Evolutionary conservation across 805 yeast genomes (phyloP), one percentile per base, ranked within the genome.

Genomic region (Myxozyma geophila): DNA sequence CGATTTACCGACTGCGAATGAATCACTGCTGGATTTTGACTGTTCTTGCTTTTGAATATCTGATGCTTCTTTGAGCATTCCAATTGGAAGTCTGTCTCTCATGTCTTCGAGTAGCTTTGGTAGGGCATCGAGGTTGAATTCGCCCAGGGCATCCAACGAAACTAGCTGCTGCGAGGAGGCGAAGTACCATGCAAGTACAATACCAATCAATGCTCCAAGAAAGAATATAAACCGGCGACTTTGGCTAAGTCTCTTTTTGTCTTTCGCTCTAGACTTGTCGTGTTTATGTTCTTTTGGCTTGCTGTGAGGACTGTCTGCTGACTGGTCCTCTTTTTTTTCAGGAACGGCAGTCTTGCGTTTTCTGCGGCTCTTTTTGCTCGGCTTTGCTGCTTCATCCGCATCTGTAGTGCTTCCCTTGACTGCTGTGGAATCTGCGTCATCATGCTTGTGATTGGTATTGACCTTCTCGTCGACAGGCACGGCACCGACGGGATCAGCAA

Each of bases 1-100:
- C 50, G 82, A 77, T 69, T 81, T 83, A 0, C 99, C 99, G 17
- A 92, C 96, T 0, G 95, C 90, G 78, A 95, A 95, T 54, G 92
- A 86, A 64, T 91, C 96, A 23, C 56, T 49, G 15, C 91, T 68
- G n/a, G 72, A 79, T 37, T 81, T 73, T 8, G 72, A 72, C 12
- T 77, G 79, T n/a, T 78, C 79, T n/a, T 72, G 70, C 52, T 81
- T 81, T 35, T 60, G 57, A n/a, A 85, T 76, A 59, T 86, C 88
- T 21, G 81, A 78, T 40, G 92, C 76, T 47, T 90, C 83, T 7
- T 83, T 78, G 58, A 84, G 82, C 15, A 92, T 72, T 1, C 87
- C 80, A 0, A 79, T 77, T 1, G 98, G 97, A n/a, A 92, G 76
- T 23, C 81, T 79, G 28, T 85, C 90, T 62, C 83, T 84, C 91